These are phyloP conservation scores for Globisporangium cystogenes DNA, from an alignment of 352 stramenopile genomes.

Conservation along the genomic window DNA sequence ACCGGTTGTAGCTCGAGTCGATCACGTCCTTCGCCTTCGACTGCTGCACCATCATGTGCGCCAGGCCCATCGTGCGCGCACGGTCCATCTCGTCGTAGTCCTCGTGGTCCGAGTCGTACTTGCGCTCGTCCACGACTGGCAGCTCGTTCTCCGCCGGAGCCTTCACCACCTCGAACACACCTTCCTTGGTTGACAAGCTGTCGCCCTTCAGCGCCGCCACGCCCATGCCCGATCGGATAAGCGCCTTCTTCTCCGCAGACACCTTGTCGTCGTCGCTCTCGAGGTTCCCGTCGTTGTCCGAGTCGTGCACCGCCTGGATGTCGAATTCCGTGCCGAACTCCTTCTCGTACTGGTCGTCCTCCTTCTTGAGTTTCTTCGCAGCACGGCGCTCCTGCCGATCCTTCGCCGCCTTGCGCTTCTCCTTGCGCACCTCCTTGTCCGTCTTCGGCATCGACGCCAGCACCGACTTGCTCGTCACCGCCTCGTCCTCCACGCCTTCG, in stretches of 20 bases:
- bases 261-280: conserved; percentile 45
- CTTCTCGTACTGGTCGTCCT: conserved; percentile 80
- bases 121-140: conserved; percentile 79
- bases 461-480: conserved; percentile 27
- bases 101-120: conserved; percentile 96
- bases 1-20: conserved; percentile 99
- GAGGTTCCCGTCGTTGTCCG: conserved; percentile 30
- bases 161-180: conserved; percentile 41
- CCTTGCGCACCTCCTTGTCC: conserved; percentile 97
- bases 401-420: conserved; percentile 95
- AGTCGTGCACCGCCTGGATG: conserved; percentile 30
- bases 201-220: conserved; percentile 36
- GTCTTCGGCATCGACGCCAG: conserved; percentile 94
- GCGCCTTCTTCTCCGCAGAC: conserved; percentile 64
- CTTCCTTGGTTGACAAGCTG: conserved; percentile 12
- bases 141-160: conserved; percentile 36
- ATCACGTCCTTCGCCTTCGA: conserved; percentile 97
- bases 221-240: conserved; percentile 87
- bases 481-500: conserved; percentile 57
- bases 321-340: conserved; percentile 74
- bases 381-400: conserved; percentile 87
- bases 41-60: conserved; percentile 97
- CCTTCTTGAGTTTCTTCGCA: conserved; percentile 74
- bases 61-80: conserved; percentile 94
- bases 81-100: conserved; percentile 97